These are phyloP conservation scores for Fusarium lyarnte DNA, from an alignment of 2,329 filamentous ascomycete genomes.

Conservation along the genomic window DNA sequence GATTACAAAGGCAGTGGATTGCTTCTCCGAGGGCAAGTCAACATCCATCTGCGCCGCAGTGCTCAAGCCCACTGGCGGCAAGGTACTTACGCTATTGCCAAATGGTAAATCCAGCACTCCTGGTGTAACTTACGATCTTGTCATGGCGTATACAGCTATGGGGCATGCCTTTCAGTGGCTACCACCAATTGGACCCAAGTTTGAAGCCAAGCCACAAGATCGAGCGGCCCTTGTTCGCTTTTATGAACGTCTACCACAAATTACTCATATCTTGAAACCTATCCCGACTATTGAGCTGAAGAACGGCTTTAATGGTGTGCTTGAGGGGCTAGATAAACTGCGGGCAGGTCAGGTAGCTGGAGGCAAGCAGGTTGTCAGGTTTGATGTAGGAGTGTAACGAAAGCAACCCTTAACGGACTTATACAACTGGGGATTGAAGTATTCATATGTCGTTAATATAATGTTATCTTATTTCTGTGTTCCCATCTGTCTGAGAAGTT, in stretches of 20 bases:
- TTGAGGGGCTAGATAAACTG: not conserved
- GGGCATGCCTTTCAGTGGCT: not conserved
- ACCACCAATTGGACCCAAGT: not conserved
- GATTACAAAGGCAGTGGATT: not conserved
- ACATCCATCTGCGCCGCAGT: not conserved
- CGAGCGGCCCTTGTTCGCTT: not conserved
- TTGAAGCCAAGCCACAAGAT: not conserved
- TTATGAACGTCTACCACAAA: not conserved
- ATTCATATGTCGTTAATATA: too few relatives aligned
- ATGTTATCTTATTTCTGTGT: too few relatives aligned
- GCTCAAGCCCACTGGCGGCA: fast-evolving
- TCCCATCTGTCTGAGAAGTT: too few relatives aligned
- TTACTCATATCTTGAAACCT: not conserved
- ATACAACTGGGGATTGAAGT: too few relatives aligned
- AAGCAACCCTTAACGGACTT: too few relatives aligned
- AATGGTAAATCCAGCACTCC: not conserved
- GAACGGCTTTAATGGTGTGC: not conserved
- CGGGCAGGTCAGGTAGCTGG: not conserved
- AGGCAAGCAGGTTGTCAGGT: not conserved
- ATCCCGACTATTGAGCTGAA: not conserved
- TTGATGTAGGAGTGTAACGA: fast-evolving
- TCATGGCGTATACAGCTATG: not conserved
- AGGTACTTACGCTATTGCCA: not conserved
- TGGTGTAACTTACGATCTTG: not conserved
- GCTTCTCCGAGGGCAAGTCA: not conserved